phyloP scores from a whole-genome alignment of 148 eudicot species.

The Beta vulgaris region DNA sequence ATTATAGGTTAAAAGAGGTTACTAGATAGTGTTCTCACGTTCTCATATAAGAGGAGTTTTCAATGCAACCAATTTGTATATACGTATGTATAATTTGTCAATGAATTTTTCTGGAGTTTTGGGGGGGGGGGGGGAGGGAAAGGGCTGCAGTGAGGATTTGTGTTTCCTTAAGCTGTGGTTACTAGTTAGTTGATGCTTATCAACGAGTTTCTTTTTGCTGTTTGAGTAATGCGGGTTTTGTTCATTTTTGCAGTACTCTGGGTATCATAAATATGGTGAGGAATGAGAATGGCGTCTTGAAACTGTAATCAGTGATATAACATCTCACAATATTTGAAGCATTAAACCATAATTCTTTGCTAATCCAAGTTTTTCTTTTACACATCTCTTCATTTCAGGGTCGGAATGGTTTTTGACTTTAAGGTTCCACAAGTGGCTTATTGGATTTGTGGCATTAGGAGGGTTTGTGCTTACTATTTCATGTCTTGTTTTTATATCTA shows the following conservation, averaged over 20 bases:
- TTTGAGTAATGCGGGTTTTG: background rate
- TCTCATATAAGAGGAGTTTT: too few species aligned
- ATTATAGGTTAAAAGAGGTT: too few species aligned
- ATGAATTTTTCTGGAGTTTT: too few species aligned
- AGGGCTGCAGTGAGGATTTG: too few species aligned
- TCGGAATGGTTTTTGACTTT: background rate
- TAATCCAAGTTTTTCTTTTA: background rate
- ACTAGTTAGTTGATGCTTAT: too few species aligned
- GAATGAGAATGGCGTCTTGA: background rate
- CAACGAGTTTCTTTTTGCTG: too few species aligned
- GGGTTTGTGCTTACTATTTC: background rate
- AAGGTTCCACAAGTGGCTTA: background rate
- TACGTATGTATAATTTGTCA: too few species aligned
- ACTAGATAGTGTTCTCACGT: too few species aligned
- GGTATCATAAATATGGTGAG: background rate
- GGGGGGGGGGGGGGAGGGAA: too few species aligned
- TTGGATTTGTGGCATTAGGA: background rate
- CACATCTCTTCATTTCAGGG: conserved; percentile 2
- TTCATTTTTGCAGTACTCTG: background rate
- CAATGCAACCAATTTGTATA: too few species aligned
- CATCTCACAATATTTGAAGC: background rate
- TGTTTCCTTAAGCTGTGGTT: too few species aligned
- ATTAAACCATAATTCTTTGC: background rate
- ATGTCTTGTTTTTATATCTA: background rate
- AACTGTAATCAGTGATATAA: background rate